phyloP scores from a whole-genome alignment of 2,329 filamentous ascomycete genomes.

The Fusarium sp. region DNA sequence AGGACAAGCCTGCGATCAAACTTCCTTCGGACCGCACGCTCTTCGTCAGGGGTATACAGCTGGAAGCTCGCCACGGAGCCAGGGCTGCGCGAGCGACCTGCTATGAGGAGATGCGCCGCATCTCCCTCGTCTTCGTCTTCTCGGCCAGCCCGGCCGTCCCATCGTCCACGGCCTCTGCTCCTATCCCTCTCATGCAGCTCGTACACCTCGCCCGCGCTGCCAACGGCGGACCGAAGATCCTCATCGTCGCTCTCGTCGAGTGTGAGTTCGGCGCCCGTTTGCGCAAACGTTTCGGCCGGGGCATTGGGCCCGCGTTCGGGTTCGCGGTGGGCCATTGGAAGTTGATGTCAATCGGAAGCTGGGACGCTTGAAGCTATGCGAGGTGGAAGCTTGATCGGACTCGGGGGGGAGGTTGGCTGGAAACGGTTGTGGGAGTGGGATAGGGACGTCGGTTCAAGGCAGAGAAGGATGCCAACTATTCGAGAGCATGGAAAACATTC shows the following conservation, averaged over 20 bases:
- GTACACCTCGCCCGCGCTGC: conserved; percentile 45
- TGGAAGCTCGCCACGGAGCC: conserved; percentile 51
- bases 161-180: conserved; percentile 22
- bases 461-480: conserved; percentile 25
- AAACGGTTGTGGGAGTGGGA: conserved; percentile 4
- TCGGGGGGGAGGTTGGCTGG: neutral
- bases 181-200: conserved; percentile 44
- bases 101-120: conserved; percentile 34
- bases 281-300: conserved; percentile 51
- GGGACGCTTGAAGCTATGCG: neutral
- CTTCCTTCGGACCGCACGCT: conserved; percentile 73
- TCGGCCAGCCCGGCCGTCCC: conserved; percentile 34
- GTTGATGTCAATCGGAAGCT: conserved; percentile 11
- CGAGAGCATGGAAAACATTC: conserved; percentile 21
- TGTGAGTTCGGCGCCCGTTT: conserved; percentile 51
- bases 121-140: conserved; percentile 14
- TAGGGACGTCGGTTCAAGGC: conserved; percentile 3
- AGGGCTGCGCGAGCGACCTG: conserved; percentile 37
- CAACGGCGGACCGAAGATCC: conserved; percentile 48
- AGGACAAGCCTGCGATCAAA: conserved; percentile 81
- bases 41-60: conserved; percentile 72
- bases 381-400: conserved; percentile 1
- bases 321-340: conserved; percentile 38
- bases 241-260: conserved; percentile 50
- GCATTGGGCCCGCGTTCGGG: conserved; percentile 30